These are phyloP conservation scores for Wallemia mellicola DNA, from an alignment of 1,284 basidiomycete species.

Conservation along the genomic window DNA sequence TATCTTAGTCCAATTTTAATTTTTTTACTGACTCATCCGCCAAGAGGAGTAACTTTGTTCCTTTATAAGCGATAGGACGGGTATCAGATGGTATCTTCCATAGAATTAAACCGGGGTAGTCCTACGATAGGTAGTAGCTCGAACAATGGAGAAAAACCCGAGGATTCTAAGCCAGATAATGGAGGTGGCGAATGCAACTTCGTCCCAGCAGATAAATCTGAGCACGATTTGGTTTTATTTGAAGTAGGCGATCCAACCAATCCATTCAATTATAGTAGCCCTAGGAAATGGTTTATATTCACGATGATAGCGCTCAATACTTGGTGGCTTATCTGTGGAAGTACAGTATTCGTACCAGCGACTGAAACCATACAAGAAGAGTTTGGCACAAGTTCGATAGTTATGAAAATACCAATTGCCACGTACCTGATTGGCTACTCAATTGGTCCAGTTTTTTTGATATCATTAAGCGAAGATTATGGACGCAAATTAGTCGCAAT, in stretches of 20 bases:
- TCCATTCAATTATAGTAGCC: neutral
- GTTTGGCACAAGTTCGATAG: neutral
- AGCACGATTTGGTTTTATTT: neutral
- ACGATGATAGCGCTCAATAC: neutral
- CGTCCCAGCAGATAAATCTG: too few species aligned
- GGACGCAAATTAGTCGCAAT: constrained; percentile 29
- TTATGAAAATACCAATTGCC: neutral
- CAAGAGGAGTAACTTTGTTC: too few species aligned
- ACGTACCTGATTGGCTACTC: neutral
- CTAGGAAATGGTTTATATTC: neutral
- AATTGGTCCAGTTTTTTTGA: constrained; percentile 18
- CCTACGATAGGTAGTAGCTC: too few species aligned
- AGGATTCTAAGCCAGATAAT: too few species aligned
- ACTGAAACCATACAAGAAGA: neutral
- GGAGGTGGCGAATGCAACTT: too few species aligned
- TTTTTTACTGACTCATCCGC: too few species aligned
- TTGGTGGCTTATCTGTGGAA: neutral
- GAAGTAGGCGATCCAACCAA: neutral
- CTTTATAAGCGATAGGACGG: too few species aligned
- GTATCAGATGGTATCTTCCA: too few species aligned
- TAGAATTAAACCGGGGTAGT: too few species aligned
- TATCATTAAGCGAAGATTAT: constrained; percentile 29
- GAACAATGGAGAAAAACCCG: too few species aligned
- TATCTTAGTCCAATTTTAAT: too few species aligned
- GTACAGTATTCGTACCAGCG: neutral